Evolutionary conservation across 2,329 filamentous ascomycete species (phyloP), one percentile per base, ranked within the genome.

Genomic region (Talaromyces sp.): DNA sequence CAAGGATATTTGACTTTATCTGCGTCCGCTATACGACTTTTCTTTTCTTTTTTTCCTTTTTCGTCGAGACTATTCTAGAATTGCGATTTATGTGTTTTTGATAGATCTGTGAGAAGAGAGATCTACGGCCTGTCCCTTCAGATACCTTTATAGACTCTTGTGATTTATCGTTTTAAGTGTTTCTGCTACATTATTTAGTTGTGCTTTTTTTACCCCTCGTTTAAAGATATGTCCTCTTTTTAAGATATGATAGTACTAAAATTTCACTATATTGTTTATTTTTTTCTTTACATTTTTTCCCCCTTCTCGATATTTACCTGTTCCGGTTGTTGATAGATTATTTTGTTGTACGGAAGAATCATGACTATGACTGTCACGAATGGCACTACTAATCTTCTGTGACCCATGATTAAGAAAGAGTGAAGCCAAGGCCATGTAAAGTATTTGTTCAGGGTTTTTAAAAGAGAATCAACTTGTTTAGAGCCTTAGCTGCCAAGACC

Each of bases 61-160:
- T 36, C 40, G 33, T 18, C 27, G 34, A 58, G 54, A 34, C 51
- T 47, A 36, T 27, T 34, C 56, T 71, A 72, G 69, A 72, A 67
- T 68, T 67, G 62, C 63, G 53, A 30, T 60, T 42, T 54, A 55
- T 53, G 55, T 56, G 23, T 61, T 65, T 63, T 65, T 65, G 65
- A 66, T 67, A 66, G 68, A 67, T 69, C 63, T 27, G 44, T 47
- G 36, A 23, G 23, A 57, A 61, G 63, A 63, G 64, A 62, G 65
- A 66, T 65, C 64, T 66, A 68, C 65, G 64, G 66, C 67, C 69
- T 66, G 66, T 72, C 65, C 62, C 66, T 68, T 65, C 61, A 68
- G 67, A 70, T 72, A 69, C 69, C 66, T 67, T 23, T 65, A 72
- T 72, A 71, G 70, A 72, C 63, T 66, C 54, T 50, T 59, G 62